These are phyloP conservation scores for Phoma sp. DNA, from an alignment of 2,329 filamentous ascomycete genomes.

Conservation along the genomic window DNA sequence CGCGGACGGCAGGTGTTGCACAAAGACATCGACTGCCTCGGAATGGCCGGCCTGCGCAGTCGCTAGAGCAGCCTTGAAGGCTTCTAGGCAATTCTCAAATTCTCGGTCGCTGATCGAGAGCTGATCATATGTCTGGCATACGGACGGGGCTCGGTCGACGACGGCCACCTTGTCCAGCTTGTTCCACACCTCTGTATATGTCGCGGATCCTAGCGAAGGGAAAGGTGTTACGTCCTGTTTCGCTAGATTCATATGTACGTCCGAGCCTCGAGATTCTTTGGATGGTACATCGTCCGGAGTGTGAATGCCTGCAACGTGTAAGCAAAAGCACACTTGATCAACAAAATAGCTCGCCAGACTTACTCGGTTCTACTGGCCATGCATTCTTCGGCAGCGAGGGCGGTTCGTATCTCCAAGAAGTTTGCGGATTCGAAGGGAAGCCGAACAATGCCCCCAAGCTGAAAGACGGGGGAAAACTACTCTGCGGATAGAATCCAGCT, in stretches of 20 bases:
- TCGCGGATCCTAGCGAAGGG: background rate
- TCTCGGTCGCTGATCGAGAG: background rate
- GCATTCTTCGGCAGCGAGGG: conserved; percentile 29
- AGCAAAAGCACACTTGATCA: background rate
- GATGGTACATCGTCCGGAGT: background rate
- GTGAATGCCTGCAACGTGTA: background rate
- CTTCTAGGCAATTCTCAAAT: background rate
- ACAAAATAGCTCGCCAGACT: conserved; percentile 1
- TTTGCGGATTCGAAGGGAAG: conserved; percentile 26
- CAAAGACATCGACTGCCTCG: background rate
- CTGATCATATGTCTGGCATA: background rate
- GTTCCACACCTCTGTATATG: background rate
- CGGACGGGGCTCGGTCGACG: background rate
- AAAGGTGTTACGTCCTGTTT: background rate
- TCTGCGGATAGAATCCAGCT: conserved; percentile 47
- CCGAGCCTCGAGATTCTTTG: background rate
- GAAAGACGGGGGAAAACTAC: conserved; percentile 31
- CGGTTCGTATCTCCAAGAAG: conserved; percentile 45
- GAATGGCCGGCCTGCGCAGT: background rate
- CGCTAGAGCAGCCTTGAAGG: conserved; percentile 1
- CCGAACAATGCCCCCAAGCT: conserved; percentile 39
- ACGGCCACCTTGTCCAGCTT: background rate
- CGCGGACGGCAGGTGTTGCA: background rate
- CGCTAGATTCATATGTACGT: background rate
- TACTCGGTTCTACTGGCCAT: conserved; percentile 26